phyloP scores from a whole-genome alignment of 768 basidiomycete genomes.

The Gymnopilus junonius region DNA sequence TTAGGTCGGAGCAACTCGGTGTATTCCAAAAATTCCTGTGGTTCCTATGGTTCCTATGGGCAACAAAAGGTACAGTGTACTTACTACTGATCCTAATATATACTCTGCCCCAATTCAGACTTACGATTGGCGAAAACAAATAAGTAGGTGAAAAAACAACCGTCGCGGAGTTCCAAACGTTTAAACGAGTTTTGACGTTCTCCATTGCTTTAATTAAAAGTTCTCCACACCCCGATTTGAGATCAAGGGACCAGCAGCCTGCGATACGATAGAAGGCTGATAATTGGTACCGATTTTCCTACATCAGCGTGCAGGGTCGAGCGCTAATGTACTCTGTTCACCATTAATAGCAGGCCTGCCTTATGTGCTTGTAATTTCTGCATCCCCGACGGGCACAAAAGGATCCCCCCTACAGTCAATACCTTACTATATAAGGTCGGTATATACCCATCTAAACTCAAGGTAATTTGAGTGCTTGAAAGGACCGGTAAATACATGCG shows the following conservation, averaged over 20 bases:
- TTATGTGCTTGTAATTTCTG: no score
- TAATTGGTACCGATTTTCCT: no score
- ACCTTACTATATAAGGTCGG: no score
- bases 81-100: no score
- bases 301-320: neutral
- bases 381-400: no score
- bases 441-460: no score
- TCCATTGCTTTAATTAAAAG: neutral
- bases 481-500: neutral
- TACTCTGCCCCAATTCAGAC: no score
- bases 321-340: neutral
- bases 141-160: neutral
- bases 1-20: neutral
- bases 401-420: no score
- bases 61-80: no score
- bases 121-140: neutral
- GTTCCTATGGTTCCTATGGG: neutral
- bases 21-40: no score
- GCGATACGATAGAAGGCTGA: neutral
- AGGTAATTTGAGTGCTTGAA: no score
- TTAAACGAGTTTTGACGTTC: neutral
- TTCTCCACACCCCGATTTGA: neutral
- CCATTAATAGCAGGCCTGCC: neutral
- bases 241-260: neutral
- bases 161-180: neutral